Base-by-base conservation (phyloP, 2,329 filamentous ascomycete genomes). In the Penicillium sp. region DNA sequence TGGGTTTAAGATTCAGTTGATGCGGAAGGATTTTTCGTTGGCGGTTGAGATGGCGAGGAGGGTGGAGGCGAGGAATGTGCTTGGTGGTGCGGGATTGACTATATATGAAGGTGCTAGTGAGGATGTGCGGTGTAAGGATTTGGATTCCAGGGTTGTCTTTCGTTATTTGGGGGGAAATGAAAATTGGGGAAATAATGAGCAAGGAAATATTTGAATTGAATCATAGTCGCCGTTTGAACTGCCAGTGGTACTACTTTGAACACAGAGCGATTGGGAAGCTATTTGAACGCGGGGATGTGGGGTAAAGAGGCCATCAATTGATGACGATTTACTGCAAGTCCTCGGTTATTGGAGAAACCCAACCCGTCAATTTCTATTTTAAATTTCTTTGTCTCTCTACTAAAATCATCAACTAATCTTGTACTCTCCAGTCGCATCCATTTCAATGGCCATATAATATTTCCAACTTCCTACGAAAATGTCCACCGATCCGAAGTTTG, bases 1-100 rank as follows among this genome's bases (percentile, higher is more conserved):
- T 3, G 84, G 84, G 0, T 86, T 87, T 68, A 80, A 83, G 45
- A 80, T 86, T 6, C 78, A 85, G 66, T 63, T 86, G 62, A 86
- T 86, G 82, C 76, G 75, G 58, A 86, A 86, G 65, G 84, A 86
- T 63, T 81, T 87, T 56, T 73, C 75, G 1, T 67, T 86, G 21
- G 84, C 83, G 0, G 75, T 84, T 1, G 79, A 84, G 9, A 79
- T 82, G 70, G 84, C 83, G n/a, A 72, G 79, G 57, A 71, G 77
- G 16, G 78, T 85, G 5, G 83, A 80, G 0, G 77, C 80, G 16
- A 74, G 71, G 44, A 75, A 83, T 54, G 78, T 79, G 5, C 66
- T 86, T 37, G 82, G 83, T 1, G 73, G 79, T 5, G 72, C 70
- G 22, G 83, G 82, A 0, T 65, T 86, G 57, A 72, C 73, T 24